phyloP scores from a whole-genome alignment of 331 rosid genomes.

The Malus hybrid region DNA sequence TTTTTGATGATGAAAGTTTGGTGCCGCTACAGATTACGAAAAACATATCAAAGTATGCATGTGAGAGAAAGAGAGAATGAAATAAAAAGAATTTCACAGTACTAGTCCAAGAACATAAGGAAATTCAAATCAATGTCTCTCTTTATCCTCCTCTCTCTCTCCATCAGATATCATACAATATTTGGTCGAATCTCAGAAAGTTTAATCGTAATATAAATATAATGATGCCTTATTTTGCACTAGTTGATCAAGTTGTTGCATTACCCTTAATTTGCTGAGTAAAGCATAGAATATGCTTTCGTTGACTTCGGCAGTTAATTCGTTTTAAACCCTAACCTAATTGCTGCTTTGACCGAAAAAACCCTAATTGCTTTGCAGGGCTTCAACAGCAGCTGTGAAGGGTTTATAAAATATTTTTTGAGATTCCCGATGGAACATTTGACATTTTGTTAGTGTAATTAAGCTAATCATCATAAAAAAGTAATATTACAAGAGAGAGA shows the following conservation, averaged over 20 bases:
- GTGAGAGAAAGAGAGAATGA: neutral
- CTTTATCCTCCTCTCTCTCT: neutral
- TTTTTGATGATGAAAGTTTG: neutral
- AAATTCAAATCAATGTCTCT: neutral
- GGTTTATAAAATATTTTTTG: neutral
- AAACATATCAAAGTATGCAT: neutral
- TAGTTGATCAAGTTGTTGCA: neutral
- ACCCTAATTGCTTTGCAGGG: constrained; percentile 15
- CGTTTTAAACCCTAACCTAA: constrained; percentile 32
- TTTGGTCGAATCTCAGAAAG: neutral
- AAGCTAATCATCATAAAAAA: neutral
- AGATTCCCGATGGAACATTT: neutral
- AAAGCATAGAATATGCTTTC: constrained; percentile 12
- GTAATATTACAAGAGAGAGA: neutral
- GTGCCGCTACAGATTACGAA: neutral
- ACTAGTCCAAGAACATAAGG: neutral
- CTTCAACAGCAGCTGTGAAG: neutral
- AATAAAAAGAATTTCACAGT: neutral
- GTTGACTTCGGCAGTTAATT: constrained; percentile 6
- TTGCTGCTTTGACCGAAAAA: neutral
- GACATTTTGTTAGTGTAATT: neutral
- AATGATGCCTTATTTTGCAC: neutral
- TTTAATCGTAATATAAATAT: neutral
- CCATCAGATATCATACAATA: neutral
- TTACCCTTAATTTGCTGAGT: neutral